phyloP scores from a whole-genome alignment of 306 rosid genomes.

The Leucaena leucocephala region DNA sequence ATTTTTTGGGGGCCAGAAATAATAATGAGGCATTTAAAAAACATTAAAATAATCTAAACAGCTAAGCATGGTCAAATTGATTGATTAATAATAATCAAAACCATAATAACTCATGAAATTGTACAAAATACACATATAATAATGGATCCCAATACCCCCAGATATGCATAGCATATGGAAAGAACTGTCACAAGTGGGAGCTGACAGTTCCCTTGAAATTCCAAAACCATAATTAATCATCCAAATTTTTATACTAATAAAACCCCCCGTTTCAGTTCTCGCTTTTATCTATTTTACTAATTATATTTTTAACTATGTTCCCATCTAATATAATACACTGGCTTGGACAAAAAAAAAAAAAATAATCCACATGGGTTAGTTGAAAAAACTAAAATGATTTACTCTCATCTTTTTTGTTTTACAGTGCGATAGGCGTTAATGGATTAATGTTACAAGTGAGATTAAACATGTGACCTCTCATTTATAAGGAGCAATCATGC shows the following conservation, averaged over 20 bases:
- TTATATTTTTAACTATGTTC: not conserved
- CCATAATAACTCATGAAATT: not conserved
- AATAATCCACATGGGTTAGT: not conserved
- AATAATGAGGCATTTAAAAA: not conserved
- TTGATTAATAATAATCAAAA: slow-evolving; percentile 5
- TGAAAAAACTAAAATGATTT: not conserved
- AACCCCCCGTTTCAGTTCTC: no score
- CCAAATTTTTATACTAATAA: not conserved
- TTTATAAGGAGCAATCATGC: no score
- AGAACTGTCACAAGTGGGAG: not conserved
- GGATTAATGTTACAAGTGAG: no score
- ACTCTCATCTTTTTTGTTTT: not conserved
- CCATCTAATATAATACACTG: not conserved
- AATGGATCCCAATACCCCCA: slow-evolving; percentile 39
- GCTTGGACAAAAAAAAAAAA: no score
- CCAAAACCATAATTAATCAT: slow-evolving; percentile 6
- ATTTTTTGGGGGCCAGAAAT: not conserved
- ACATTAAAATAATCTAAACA: not conserved
- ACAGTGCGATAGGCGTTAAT: no score
- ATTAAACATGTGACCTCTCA: no score
- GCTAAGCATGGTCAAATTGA: slow-evolving; percentile 14
- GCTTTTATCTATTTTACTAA: not conserved
- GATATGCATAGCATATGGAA: slow-evolving; percentile 25
- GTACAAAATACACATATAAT: not conserved
- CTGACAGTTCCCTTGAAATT: slow-evolving; percentile 31